phyloP scores from a whole-genome alignment of 1,284 basidiomycete species.

The Gymnopus androsaceus region DNA sequence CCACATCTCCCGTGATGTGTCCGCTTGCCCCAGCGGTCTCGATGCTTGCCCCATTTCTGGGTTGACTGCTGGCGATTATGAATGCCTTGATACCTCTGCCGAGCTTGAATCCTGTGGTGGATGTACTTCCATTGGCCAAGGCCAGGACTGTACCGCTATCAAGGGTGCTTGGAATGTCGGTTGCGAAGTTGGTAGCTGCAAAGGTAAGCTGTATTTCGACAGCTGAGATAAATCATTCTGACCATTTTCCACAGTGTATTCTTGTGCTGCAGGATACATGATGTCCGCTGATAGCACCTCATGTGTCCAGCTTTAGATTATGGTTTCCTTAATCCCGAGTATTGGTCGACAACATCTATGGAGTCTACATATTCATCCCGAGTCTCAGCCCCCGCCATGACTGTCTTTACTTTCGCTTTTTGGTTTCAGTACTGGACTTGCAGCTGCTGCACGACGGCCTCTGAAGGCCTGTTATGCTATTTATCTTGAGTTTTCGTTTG shows the following conservation, averaged over 20 bases:
- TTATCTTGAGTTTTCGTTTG: background rate
- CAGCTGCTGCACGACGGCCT: background rate
- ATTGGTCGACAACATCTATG: background rate
- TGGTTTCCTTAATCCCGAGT: background rate
- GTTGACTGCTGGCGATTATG: slow-evolving; percentile 48
- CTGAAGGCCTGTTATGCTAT: background rate
- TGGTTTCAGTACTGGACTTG: slow-evolving; percentile 1
- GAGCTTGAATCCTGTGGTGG: slow-evolving; percentile 76
- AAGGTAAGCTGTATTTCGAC: slow-evolving; percentile 42
- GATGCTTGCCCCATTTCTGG: slow-evolving; percentile 64
- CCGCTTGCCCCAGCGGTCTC: slow-evolving; percentile 57
- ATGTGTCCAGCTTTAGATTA: slow-evolving; percentile 49
- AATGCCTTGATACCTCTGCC: slow-evolving; percentile 58
- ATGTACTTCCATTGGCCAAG: slow-evolving; percentile 61
- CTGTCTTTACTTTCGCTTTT: slow-evolving; percentile 3
- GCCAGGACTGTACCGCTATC: slow-evolving; percentile 73
- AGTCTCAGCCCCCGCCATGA: background rate
- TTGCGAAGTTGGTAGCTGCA: slow-evolving; percentile 61
- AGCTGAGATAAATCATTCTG: slow-evolving; percentile 14
- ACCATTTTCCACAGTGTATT: slow-evolving; percentile 47
- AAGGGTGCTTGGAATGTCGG: slow-evolving; percentile 65
- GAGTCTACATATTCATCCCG: background rate
- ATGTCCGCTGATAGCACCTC: slow-evolving; percentile 49
- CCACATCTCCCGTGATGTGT: slow-evolving; percentile 37
- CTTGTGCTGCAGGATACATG: slow-evolving; percentile 59